Conservation (phyloP, 208 protist genomes). For the Leishmania martiniquensis region DNA sequence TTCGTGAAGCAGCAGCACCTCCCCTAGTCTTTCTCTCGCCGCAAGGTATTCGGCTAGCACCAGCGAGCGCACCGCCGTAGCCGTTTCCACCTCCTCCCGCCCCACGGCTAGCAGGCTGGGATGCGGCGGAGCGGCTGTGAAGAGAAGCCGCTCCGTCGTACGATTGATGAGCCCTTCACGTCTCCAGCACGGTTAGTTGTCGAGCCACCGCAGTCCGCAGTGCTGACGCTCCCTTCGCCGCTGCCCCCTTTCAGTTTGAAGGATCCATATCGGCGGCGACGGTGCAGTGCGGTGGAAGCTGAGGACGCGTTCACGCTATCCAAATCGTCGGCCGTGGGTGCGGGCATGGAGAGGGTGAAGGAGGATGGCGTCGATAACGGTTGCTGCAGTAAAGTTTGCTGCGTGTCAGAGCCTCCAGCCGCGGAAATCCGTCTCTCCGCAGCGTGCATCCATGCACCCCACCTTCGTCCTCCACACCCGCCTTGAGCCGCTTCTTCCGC, state of each 20-base stretch:
- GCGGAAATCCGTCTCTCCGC: not conserved
- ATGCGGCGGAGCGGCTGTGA: not conserved
- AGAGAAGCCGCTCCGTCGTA: not conserved
- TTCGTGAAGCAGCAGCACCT: constrained; percentile 36
- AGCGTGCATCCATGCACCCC: not conserved
- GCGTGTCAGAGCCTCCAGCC: not conserved
- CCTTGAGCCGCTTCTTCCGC: not conserved
- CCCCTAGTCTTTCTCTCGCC: constrained; percentile 28
- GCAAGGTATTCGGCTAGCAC: constrained; percentile 26
- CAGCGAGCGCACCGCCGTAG: not conserved
- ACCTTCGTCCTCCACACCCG: not conserved
- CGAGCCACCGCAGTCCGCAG: not conserved
- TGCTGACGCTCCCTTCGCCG: not conserved
- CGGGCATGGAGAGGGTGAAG: no score
- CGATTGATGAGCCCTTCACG: not conserved
- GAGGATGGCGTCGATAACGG: no score
- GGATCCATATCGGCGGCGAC: constrained; percentile 22
- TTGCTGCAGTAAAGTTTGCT: not conserved
- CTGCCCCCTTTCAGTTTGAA: constrained; percentile 24
- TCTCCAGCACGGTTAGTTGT: not conserved
- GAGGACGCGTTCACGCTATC: no score
- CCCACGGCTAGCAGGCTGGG: not conserved
- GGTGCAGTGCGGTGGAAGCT: no score
- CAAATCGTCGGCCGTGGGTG: no score
- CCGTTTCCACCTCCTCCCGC: not conserved